Evolutionary conservation across 768 basidiomycete genomes (phyloP), one percentile per base, ranked within the genome.

Genomic region (Rhodotorula taiwanensis): DNA sequence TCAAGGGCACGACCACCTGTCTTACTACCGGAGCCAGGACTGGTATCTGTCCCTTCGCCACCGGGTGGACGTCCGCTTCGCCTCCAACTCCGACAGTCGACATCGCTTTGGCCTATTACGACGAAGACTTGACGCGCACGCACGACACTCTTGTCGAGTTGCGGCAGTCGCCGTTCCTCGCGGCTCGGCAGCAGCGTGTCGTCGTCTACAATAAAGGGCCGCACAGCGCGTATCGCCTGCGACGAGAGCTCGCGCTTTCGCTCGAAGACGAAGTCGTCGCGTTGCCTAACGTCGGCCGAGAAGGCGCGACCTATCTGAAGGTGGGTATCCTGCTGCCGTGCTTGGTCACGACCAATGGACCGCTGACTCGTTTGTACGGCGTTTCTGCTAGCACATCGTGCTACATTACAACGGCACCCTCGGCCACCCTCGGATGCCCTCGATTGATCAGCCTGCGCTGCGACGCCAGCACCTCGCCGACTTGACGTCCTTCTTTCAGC

Each of bases 281-380:
- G 25, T 41, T 76, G n/a, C 50, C 58, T 23, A 76, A 76, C 50
- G 41, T 73, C 5, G 76, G 76, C 0, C 48, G 76, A 18, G 76
- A 76, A 52, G 76, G 76, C 25, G 76, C 73, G 54, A 76, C 76
- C 11, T 76, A 76, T 56, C 63, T 76, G 34, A 55, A 58, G 20
- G 75, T 76, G 60, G 55, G 74, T 60, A 39, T 39, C 16, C 11
- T 25, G 16, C 50, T 23, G 1, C 31, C 31, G 5, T 5, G 16
- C 27, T 36, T 41, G 45, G 42, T 41, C 30, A 16, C 25, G 20
- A 66, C 36, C 27, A n/a, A n/a, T n/a, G n/a, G n/a, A n/a, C n/a
- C n/a, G 16, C 36, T 39, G 36, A 39, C 36, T 16, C 36, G 36
- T 16, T 39, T 16, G 36, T 39, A 39, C 36, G 36, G 16, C 28